Base-by-base conservation (phyloP, 2,329 filamentous ascomycete species). In the Epichloe uncinata region DNA sequence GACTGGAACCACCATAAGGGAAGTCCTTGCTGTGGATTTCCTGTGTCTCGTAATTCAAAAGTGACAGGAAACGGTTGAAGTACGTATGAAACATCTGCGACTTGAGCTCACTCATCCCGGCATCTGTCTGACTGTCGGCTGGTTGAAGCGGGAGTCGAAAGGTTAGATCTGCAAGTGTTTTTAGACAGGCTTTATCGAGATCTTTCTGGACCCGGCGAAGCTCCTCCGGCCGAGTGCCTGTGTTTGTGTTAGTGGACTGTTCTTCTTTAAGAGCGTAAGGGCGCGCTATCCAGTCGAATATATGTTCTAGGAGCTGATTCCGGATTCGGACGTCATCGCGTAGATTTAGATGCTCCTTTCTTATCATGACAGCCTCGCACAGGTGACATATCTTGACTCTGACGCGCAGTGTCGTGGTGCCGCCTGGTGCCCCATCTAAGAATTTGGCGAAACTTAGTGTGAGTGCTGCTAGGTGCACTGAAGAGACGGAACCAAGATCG, bases 51-150 rank as follows among this genome's bases (percentile, higher is more conserved):
- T 78, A 70, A 53, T 82, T 82, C 30, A 85, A 68, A 4, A 85
- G 66, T 0, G 79, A 82, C 18, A 85, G 67, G 58, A 85, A 85
- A 7, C 80, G 72, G 54, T 82, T 84, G 65, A 85, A 85, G 61
- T 85, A 85, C 6, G 76, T 79, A 53, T 83, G 79, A 58, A 85
- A 85, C 75, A 85, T 81, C 57, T 84, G 78, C 1, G 79, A 82
- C 60, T 85, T 85, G 48, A 82, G 71, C 61, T 84, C 82, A 55
- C 79, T 83, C 48, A 78, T 80, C 42, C 80, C 78, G 1, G 78
- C 80, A 63, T 85, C 82, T 12, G 73, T 79, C 55, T 82, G 79
- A 5, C 77, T 78, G 48, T 85, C 81, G 1, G 74, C 74, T 1
- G 81, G 79, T 55, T 85, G 82, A 13, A 85, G 66, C 15, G 82